Base-by-base conservation (phyloP, 805 yeast genomes). In the Lipomyces anomalus region DNA sequence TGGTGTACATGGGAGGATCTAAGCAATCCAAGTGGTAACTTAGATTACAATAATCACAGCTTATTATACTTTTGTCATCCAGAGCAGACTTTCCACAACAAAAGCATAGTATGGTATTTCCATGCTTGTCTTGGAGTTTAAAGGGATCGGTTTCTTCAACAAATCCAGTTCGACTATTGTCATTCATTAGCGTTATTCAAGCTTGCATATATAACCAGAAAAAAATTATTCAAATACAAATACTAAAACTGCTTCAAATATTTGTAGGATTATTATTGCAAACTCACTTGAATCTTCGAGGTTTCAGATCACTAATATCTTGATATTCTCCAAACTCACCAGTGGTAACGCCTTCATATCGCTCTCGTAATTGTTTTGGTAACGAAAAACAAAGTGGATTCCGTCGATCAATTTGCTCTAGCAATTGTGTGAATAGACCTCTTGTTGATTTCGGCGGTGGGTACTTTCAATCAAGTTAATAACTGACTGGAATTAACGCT, bases 11-110 rank as follows among this genome's bases (percentile, higher is more conserved):
- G 1, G 95, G 95, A 1, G 85, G 84, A 42, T 74, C 71, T 13
- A 89, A 64, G 63, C 97, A 89, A 64, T 90, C 96, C 38, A 89
- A 64, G 66, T 89, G 97, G 94, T 95, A 89, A 16, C 80, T 74
- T 3, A 83, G 68, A 0, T 82, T 71, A 63, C 97, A 89, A 58
- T 81, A 84, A 58, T 87, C 96, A 63, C 97, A 89, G 46, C 76
- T 77, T 13, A 80, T 74, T 17, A 89, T 70, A 29, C 75, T 71
- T 40, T 74, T 70, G 35, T 78, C 74, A 18, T 68, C 65, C 43
- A 82, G 66, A 0, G 87, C 92, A 4, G 92, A 79, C 20, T 69
- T 67, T 1, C 82, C 81, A 67, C 98, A 90, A 51, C 73, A 74
- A 60, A 78, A 82, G 64, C 98, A 90, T 38, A 82, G 61, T 38